Evolutionary conservation across 1,139 yeast genomes (phyloP).

Genomic region (Eremothecium gossypii): DNA sequence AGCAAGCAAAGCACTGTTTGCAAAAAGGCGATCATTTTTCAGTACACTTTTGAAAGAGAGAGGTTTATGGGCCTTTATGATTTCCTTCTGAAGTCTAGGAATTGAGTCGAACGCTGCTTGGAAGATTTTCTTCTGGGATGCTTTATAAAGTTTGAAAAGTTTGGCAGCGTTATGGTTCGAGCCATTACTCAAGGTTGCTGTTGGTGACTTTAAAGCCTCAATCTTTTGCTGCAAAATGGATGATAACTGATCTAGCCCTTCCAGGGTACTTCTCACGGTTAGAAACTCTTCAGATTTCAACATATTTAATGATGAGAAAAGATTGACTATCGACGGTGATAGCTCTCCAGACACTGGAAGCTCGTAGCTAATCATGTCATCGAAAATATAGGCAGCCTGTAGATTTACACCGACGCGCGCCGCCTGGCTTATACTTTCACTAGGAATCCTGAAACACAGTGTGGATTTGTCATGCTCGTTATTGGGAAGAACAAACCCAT

Average conservation of each 20-base stretch:
- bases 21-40: slow-evolving; percentile 47
- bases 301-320: slow-evolving; percentile 27
- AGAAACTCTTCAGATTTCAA: slow-evolving; percentile 21
- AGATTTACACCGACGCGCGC: slow-evolving; percentile 17
- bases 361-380: slow-evolving; percentile 22
- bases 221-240: slow-evolving; percentile 43
- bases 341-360: slow-evolving; percentile 15
- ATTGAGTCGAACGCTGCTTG: slow-evolving; percentile 39
- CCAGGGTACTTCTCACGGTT: slow-evolving; percentile 28
- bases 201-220: slow-evolving; percentile 19
- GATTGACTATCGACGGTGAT: slow-evolving; percentile 23
- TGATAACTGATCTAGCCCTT: slow-evolving; percentile 38
- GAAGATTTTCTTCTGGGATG: slow-evolving; percentile 41
- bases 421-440: slow-evolving; percentile 17
- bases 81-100: slow-evolving; percentile 42
- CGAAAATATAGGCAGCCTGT: slow-evolving; percentile 9
- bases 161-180: slow-evolving; percentile 7
- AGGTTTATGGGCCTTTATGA: slow-evolving; percentile 39
- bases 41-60: slow-evolving; percentile 47
- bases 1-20: slow-evolving; percentile 44
- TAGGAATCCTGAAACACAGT: slow-evolving; percentile 41
- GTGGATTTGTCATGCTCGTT: slow-evolving; percentile 60
- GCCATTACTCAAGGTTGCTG: slow-evolving; percentile 12
- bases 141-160: slow-evolving; percentile 32
- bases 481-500: slow-evolving; percentile 59